Evolutionary conservation across 2,329 filamentous ascomycete species (phyloP).

Genomic region (Monosporascus sp.): DNA sequence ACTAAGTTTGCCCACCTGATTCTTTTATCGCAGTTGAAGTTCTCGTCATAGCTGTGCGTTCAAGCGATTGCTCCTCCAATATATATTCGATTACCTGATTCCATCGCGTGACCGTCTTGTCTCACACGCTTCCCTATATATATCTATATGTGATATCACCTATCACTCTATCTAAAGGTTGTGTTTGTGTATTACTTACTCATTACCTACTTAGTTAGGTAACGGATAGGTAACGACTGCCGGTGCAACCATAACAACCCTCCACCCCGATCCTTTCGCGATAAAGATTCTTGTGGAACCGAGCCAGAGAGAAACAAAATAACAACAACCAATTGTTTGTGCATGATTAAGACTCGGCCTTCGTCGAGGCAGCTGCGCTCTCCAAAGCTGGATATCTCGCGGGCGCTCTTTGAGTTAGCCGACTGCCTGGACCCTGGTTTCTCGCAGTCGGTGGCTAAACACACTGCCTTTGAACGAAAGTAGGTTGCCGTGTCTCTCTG

Average conservation of each 20-base stretch:
- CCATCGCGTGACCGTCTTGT: too few species aligned
- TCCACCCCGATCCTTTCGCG: conserved; percentile 2
- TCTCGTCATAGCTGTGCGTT: too few species aligned
- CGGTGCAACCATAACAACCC: conserved; percentile 10
- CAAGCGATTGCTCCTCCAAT: too few species aligned
- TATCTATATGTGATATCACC: not conserved
- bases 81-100: too few species aligned
- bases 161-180: not conserved
- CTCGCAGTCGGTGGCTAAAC: conserved; percentile 16
- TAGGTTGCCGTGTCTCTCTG: conserved; percentile 4
- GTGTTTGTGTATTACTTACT: too few species aligned
- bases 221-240: conserved; percentile 5
- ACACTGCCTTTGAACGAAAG: too few species aligned
- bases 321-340: not conserved
- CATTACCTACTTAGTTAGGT: too few species aligned
- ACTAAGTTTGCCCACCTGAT: not conserved
- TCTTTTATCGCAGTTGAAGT: not conserved
- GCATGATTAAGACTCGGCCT: conserved; percentile 10
- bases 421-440: conserved; percentile 18
- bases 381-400: conserved; percentile 4
- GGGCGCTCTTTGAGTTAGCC: conserved; percentile 8
- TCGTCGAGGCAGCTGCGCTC: conserved; percentile 7
- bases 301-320: not conserved
- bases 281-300: not conserved
- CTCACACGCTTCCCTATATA: too few species aligned